Base-by-base conservation (phyloP, 2,329 filamentous ascomycete species). In the Westerdykella ornata region DNA sequence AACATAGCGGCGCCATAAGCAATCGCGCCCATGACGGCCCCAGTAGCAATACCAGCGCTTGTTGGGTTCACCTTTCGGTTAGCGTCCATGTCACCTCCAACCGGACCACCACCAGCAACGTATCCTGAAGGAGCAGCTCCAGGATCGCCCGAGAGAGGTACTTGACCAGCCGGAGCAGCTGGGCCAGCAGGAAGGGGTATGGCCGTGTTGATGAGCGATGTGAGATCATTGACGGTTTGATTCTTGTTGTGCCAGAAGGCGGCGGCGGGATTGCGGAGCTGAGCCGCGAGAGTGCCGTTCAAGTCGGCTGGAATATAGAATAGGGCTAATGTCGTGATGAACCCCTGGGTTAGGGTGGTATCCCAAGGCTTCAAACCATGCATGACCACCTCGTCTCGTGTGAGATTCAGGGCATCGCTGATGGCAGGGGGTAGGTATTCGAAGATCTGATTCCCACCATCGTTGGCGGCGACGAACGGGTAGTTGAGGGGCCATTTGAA, bases 1-100 rank as follows among this genome's bases (percentile, higher is more conserved):
- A 95, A 90, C 89, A 96, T 95, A 64, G 87, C 88, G 11, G 85
- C 86, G 59, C 88, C 89, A 54, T 95, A 95, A n/a, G 88, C 82
- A 38, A 82, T 84, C 32, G 86, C 87, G 58, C 88, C 82, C 33
- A 78, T 77, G 22, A 89, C 79, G 18, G 86, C 84, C 56, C 86
- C 87, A 16, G 87, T 75, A 42, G 84, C 86, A 57, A 95, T 85
- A 58, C 68, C 78, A 49, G 72, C 78, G 57, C 72, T 82, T 65
- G 80, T 82, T 32, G 78, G 80, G 48, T 78, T 77, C 35, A 82
- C 72, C 5, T 76, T 76, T 51, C 78, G 72, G 43, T 73, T 72
- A 28, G 71, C 70, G 54, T 66, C 67, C 35, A 70, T 71, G 42
- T 76, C 73, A 33, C 68, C 68, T 46, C 69, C 70, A 29, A 75